Evolutionary conservation across 768 basidiomycete species (phyloP), one percentile per base, ranked within the genome.

Genomic region (Dentipellis sp.): DNA sequence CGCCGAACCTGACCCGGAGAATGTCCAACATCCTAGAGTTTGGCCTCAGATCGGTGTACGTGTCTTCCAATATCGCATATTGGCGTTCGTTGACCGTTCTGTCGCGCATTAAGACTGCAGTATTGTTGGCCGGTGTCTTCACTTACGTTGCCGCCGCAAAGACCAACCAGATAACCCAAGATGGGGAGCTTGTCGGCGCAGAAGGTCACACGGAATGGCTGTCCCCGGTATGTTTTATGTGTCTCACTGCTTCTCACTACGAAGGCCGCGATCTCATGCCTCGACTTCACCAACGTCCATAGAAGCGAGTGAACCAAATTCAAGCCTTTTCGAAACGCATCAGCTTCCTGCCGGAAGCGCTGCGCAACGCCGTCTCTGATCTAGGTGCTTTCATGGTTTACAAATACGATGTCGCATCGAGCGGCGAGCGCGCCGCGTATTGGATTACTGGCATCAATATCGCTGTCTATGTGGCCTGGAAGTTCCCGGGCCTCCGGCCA

Each of bases 381-480:
- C 42, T 46, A 11, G 57, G 59, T 14, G 56, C 58, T n/a, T 37
- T 47, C 16, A n/a, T 55, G 14, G 60, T 55, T 6, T 58, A 62
- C 46, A 56, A 53, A 50, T 62, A 62, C 29, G 40, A 59, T 50
- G 60, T 59, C 60, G 78, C 83, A 1, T 74, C 81, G 0, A 90
- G 91, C 58, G 89, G 87, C 29, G 84, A 82, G 67, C 75, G 87
- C 23, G 66, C 84, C 45, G 86, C 83, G 60, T 91, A 84, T 80
- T 82, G 79, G 48, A 82, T 95, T 19, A 85, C 83, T 47, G 73
- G 81, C 4, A 64, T 87, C 19, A 93, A 93, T 65, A 70, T 78
- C 2, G 77, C 75, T n/a, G 72, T 95, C 21, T 95, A 83, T 76
- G 63, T 83, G 10, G 76, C 79, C 3, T 94, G 91, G 91, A 84